Base-by-base conservation (phyloP, 192 early-diverging fungal genomes). In the Coemansia sp. region DNA sequence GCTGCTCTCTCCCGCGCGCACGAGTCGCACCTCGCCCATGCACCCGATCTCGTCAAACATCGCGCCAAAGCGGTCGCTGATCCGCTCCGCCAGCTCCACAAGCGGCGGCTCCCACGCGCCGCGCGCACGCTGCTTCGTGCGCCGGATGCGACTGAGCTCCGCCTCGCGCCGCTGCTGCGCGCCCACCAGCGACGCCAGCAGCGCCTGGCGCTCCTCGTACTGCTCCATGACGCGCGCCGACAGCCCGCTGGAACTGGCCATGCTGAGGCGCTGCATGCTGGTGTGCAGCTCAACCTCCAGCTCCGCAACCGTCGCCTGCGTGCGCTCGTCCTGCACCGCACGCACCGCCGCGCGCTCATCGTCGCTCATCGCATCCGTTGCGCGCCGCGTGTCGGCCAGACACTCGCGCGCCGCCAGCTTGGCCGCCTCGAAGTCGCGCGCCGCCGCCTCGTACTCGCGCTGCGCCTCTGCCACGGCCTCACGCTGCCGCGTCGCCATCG, bases 41-140 rank as follows among this genome's bases (percentile, higher is more conserved):
- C 84, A 85, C 40, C 63, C 74, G 52, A 85, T 89, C 79, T 85
- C 76, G 39, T 90, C 84, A 70, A 98, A 94, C 47, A 92, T 88
- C 4, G 71, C 71, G 4, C 87, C 83, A 66, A 97, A 97, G 18
- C 84, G 81, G 38, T 66, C 67, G 67, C 90, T 89, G 59, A 99
- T 94, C 37, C 64, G 50, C 1, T 21, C 58, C 2, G 96, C 77
- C 5, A 98, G 75, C 0, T 67, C 68, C 4, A 64, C 68, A 45
- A 99, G 69, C 50, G 88, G 85, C 12, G 75, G 70, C 54, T 91
- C 83, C 95, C 95, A 99, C 41, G 84, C 67, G 8, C 72, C 65
- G 4, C 78, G 76, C 32, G 84, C 58, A 0, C 63, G 32, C 52
- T 26, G 53, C 61, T 89, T 86, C 2, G 8, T 53, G 58, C 52